These are phyloP conservation scores for Fusarium bactridioides DNA, from an alignment of 2,329 filamentous ascomycete species.

Conservation along the genomic window DNA sequence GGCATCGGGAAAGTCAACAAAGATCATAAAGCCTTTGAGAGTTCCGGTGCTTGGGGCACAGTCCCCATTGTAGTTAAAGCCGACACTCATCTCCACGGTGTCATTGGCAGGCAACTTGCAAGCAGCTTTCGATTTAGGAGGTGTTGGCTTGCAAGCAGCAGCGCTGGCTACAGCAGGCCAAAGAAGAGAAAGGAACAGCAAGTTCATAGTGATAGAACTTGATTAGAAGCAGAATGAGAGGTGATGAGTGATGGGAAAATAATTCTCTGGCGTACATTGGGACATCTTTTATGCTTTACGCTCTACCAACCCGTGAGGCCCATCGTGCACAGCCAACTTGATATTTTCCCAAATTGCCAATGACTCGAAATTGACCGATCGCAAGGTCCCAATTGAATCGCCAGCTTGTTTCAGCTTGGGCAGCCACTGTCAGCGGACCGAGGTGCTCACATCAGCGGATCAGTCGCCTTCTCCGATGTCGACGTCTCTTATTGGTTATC, in stretches of 20 bases:
- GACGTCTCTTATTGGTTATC: neutral
- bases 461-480: neutral
- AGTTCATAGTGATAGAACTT: neutral
- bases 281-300: neutral
- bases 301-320: neutral
- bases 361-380: neutral
- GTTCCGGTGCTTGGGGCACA: conserved; percentile 46
- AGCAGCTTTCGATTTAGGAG: neutral
- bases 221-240: neutral
- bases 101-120: neutral
- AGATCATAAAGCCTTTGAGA: conserved; percentile 46
- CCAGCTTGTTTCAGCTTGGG: neutral
- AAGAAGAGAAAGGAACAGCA: neutral
- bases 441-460: neutral
- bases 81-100: neutral
- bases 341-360: neutral
- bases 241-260: neutral
- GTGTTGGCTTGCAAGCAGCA: neutral
- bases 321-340: neutral
- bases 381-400: neutral
- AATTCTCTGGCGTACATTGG: neutral
- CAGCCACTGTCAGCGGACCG: neutral
- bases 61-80: conserved; percentile 18
- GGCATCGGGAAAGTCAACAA: conserved; percentile 48
- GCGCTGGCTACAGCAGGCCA: neutral